These are phyloP conservation scores for Dendrobium huoshanense DNA, from an alignment of 106 monocot species.

Conservation along the genomic window DNA sequence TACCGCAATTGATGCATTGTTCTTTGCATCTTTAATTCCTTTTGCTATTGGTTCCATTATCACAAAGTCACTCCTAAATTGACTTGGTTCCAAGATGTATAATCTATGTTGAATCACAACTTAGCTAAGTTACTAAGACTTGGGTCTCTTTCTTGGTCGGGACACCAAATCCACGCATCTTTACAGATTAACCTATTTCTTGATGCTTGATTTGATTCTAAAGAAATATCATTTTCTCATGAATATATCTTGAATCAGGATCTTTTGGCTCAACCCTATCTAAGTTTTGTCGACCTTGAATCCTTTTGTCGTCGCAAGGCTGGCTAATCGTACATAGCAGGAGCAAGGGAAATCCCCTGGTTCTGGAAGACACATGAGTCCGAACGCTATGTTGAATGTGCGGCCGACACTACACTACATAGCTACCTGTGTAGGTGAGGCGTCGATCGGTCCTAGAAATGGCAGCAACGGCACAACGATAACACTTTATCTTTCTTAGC, in stretches of 20 bases:
- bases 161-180: slow-evolving; percentile 18
- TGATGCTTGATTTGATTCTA: slow-evolving; percentile 17
- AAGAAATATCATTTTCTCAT: slow-evolving; percentile 14
- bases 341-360: no score
- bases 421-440: no score
- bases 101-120: slow-evolving; percentile 29
- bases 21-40: slow-evolving; percentile 19
- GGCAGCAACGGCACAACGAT: neutral
- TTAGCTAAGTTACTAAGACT: slow-evolving; percentile 20
- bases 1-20: neutral
- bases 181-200: slow-evolving; percentile 23
- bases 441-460: no score
- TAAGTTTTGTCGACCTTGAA: slow-evolving; percentile 2
- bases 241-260: slow-evolving; percentile 22
- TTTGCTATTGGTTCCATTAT: slow-evolving; percentile 22
- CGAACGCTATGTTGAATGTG: no score
- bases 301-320: no score
- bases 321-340: no score
- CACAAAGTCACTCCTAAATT: slow-evolving; percentile 21
- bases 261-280: slow-evolving; percentile 24
- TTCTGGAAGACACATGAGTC: no score
- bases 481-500: slow-evolving; percentile 10
- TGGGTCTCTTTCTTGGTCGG: slow-evolving; percentile 21
- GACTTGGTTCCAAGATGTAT: slow-evolving; percentile 25
- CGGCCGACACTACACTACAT: no score